Percentiles rank a stretch among this genome's conserved stretches.
Evolutionary conservation across 768 basidiomycete genomes (phyloP).

Genomic region (Ramaria sp.): DNA sequence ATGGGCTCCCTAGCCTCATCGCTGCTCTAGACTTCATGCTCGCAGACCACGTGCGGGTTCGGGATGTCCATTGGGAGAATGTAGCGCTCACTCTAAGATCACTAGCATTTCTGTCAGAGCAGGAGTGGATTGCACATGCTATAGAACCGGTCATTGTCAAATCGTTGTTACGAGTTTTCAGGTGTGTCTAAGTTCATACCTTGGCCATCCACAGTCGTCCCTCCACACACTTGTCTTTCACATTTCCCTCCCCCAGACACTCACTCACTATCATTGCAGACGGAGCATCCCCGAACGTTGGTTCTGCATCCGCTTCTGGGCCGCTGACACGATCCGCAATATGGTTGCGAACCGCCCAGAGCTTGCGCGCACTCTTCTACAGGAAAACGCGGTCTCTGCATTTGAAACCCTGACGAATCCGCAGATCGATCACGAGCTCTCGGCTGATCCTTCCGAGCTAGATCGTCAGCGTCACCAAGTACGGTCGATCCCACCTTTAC

Average conservation of each 20-base stretch:
- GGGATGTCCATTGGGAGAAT: background rate
- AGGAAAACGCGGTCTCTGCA: background rate
- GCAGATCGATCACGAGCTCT: background rate
- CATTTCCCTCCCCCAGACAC: background rate
- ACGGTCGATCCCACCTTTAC: background rate
- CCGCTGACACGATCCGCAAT: background rate
- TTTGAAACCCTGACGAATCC: background rate
- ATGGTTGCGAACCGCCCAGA: background rate
- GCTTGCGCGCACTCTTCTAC: background rate
- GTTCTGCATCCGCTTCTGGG: constrained; percentile 5
- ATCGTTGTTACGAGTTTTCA: background rate
- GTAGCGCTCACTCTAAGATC: background rate
- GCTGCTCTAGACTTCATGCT: background rate
- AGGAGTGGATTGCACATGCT: background rate
- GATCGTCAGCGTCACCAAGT: background rate
- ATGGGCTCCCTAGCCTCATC: background rate
- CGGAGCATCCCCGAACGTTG: background rate
- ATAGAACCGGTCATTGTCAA: background rate
- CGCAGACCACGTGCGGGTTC: background rate
- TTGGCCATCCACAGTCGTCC: background rate
- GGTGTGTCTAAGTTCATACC: background rate
- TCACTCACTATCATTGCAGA: background rate
- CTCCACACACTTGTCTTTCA: background rate
- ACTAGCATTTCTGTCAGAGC: background rate
- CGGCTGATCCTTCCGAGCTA: background rate